Evolutionary conservation across 306 rosid genomes (phyloP), one percentile per base, ranked within the genome.

Genomic region (Quercus wislizeni): DNA sequence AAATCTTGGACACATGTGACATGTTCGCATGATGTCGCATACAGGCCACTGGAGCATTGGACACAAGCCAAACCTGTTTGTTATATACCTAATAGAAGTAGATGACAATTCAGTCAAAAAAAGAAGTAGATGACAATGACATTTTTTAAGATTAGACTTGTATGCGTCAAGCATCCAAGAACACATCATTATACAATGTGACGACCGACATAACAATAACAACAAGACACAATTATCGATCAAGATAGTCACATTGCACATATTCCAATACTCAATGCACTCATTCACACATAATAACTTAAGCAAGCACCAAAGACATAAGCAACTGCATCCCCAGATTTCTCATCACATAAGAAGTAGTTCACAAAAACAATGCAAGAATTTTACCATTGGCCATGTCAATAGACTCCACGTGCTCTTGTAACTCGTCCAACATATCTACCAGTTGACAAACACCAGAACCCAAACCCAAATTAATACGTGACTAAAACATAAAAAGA

Each of bases 391-490:
- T 96, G 71, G 98, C 99, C 92, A 88, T 86, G 83, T 96, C 99
- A 82, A 93, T 96, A 1, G 99, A 91, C 83, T 95, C 98, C 64
- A 95, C 98, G 61, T 95, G 99, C 86, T 95, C 99, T 69, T 93
- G 96, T 85, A 95, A 77, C 84, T 95, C 97, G 79, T 96, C 98
- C 87, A 96, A 84, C 92, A 96, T 38, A 78, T 58, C 99, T 93
- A 89, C 74, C 86, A 69, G 4, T 68, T 80, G 25, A 38, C 64
- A 35, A 79, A 11, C 64, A 38, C 63, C 64, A 23, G 70, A 18
- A 57, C 28, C 73, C 28, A 1, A 71, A 27, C 73, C 54, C 0
- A 6, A n/a, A 20, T 82, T n/a, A 79, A 76, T 61, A 71, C 46
- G 31, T 20, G 9, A 64, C 46, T 41, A 6, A 33, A 33, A 46